Evolutionary conservation across 2,329 filamentous ascomycete species (phyloP).

Genomic region (Xylariaceae sp.): DNA sequence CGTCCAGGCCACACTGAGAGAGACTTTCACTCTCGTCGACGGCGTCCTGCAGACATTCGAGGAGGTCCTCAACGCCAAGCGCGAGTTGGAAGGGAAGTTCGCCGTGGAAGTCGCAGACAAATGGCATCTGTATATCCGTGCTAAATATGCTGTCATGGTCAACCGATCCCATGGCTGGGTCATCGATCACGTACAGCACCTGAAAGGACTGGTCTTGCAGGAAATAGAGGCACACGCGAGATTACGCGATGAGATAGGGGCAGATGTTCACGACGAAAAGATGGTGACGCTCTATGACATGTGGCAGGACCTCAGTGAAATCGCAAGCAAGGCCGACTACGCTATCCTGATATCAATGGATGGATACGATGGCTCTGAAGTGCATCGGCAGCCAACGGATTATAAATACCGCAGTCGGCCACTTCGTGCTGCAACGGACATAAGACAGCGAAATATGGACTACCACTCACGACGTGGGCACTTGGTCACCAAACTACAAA

Average conservation of each 20-base stretch:
- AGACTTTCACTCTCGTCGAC: conserved; percentile 25
- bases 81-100: conserved; percentile 1
- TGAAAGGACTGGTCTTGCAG: conserved; percentile 5
- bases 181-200: conserved; percentile 16
- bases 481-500: not conserved
- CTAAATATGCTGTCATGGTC: conserved; percentile 17
- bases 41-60: conserved; percentile 20
- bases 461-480: conserved; percentile 1
- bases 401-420: not conserved
- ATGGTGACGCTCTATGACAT: conserved; percentile 18
- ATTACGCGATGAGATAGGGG: conserved; percentile 3
- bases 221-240: conserved; percentile 5
- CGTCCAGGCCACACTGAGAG: conserved; percentile 16
- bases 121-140: conserved; percentile 17
- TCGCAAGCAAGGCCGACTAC: conserved; percentile 18
- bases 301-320: conserved; percentile 20
- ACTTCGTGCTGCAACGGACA: not conserved
- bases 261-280: not conserved
- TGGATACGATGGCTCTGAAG: conserved; percentile 20
- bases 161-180: conserved; percentile 22
- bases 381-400: not conserved
- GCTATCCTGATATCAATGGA: conserved; percentile 23
- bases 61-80: conserved; percentile 18
- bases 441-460: not conserved
- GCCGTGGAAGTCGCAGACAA: conserved; percentile 12